Conservation (phyloP, 306 rosid species). For the Carpinus viminea region DNA sequence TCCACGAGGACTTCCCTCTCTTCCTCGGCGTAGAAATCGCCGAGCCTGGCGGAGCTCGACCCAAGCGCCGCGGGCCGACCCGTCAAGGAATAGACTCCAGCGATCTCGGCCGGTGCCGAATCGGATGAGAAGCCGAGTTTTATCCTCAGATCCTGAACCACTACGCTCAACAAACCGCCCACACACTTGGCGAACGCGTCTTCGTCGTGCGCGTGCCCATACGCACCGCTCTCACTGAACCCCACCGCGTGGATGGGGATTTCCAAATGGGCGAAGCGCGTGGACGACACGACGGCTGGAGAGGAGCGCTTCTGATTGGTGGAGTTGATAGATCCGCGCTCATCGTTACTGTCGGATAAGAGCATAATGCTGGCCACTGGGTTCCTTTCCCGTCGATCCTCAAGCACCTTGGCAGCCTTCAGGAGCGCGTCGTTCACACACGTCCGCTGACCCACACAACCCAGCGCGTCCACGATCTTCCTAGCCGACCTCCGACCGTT, state of each 20-base stretch:
- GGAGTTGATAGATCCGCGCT: slow-evolving; percentile 19
- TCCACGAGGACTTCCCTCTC: slow-evolving; percentile 73
- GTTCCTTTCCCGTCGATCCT: slow-evolving; percentile 88
- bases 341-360: slow-evolving; percentile 43
- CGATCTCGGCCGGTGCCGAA: slow-evolving; percentile 52
- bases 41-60: slow-evolving; percentile 41
- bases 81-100: slow-evolving; percentile 63
- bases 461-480: slow-evolving; percentile 46
- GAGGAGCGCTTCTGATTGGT: slow-evolving; percentile 24
- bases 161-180: slow-evolving; percentile 51
- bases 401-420: slow-evolving; percentile 84
- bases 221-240: slow-evolving; percentile 32
- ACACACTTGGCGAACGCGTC: slow-evolving; percentile 49
- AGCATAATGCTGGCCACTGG: slow-evolving; percentile 62
- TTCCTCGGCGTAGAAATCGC: slow-evolving; percentile 71
- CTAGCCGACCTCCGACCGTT: slow-evolving; percentile 71
- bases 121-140: slow-evolving; percentile 61
- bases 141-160: slow-evolving; percentile 66
- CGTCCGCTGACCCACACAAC: slow-evolving; percentile 49
- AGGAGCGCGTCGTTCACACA: slow-evolving; percentile 73
- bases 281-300: slow-evolving; percentile 36
- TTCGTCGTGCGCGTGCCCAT: slow-evolving; percentile 37
- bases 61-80: slow-evolving; percentile 54
- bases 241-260: slow-evolving; percentile 69
- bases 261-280: slow-evolving; percentile 52